phyloP scores from a whole-genome alignment of 2,329 filamentous ascomycete genomes.

The Aspergillus novoparasiticus region DNA sequence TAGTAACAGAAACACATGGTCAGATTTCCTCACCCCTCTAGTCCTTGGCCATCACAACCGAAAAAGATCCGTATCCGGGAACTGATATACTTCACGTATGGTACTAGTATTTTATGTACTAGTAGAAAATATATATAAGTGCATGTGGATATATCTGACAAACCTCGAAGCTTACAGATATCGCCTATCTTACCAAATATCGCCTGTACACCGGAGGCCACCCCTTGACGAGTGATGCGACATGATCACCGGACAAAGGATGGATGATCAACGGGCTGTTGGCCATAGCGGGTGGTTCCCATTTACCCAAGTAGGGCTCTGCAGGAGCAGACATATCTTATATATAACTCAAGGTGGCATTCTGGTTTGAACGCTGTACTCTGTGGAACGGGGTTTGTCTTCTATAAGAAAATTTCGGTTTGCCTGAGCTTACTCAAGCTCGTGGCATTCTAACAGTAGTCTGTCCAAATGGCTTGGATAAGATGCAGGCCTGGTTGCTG shows the following conservation, averaged over 20 bases:
- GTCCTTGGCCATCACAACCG: not conserved
- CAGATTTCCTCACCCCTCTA: not conserved
- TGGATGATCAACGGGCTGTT: not conserved
- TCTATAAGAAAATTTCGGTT: not conserved
- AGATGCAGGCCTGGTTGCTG: not conserved
- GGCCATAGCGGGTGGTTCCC: not conserved
- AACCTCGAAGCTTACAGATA: not conserved
- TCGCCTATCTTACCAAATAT: not conserved
- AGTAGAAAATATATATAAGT: not conserved
- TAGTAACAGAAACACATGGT: not conserved
- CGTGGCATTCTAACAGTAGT: not conserved
- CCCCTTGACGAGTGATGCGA: conserved; percentile 3
- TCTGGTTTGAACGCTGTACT: not conserved
- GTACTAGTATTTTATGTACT: not conserved
- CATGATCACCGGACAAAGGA: conserved; percentile 11
- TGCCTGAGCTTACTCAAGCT: not conserved
- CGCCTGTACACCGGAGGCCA: not conserved
- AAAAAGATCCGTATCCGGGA: not conserved
- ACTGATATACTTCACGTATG: not conserved
- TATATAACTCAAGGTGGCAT: not conserved
- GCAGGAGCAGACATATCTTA: not conserved
- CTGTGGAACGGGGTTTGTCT: not conserved
- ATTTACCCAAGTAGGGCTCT: not conserved
- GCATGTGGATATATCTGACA: not conserved
- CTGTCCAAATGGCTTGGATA: not conserved